phyloP scores from a whole-genome alignment of 2,329 filamentous ascomycete species.

The Bipolaris bicolor region DNA sequence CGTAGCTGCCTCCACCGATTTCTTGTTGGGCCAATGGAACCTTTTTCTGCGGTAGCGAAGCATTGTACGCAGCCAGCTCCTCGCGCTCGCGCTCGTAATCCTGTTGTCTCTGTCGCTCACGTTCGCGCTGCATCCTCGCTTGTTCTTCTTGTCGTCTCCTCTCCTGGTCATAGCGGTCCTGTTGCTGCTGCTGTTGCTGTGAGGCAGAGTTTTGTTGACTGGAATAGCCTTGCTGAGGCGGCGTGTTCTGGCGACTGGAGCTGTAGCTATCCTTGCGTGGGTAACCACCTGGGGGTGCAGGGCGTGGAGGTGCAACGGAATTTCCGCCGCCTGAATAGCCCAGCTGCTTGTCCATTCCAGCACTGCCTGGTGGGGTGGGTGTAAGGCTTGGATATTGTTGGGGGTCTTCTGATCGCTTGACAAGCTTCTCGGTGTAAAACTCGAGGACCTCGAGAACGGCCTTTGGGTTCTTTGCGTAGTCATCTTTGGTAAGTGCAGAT shows the following conservation, averaged over 20 bases:
- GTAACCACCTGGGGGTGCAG: constrained; percentile 52
- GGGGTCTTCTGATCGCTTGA: constrained; percentile 75
- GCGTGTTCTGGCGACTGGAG: constrained; percentile 41
- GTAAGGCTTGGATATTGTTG: constrained; percentile 71
- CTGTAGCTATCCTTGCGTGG: constrained; percentile 56
- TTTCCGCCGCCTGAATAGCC: constrained; percentile 54
- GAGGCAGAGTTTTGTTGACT: constrained; percentile 44
- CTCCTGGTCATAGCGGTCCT: constrained; percentile 40
- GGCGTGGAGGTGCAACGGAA: constrained; percentile 57
- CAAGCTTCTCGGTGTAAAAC: constrained; percentile 81
- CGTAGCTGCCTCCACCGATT: constrained; percentile 69
- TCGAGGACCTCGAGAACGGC: constrained; percentile 76
- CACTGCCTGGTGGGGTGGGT: constrained; percentile 66
- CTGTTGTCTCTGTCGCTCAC: constrained; percentile 49
- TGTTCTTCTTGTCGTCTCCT: constrained; percentile 51
- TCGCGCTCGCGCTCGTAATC: constrained; percentile 60
- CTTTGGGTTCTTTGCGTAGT: constrained; percentile 92
- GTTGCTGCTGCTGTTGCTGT: constrained; percentile 23
- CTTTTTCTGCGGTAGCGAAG: constrained; percentile 81
- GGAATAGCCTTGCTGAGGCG: constrained; percentile 38
- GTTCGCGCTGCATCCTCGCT: constrained; percentile 40
- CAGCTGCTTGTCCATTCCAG: constrained; percentile 55
- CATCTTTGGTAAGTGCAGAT: constrained; percentile 96
- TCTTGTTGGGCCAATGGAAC: constrained; percentile 87
- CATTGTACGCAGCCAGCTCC: constrained; percentile 88